Base-by-base conservation (phyloP, 371 early-diverging fungal species). In the Mortierella sp. region DNA sequence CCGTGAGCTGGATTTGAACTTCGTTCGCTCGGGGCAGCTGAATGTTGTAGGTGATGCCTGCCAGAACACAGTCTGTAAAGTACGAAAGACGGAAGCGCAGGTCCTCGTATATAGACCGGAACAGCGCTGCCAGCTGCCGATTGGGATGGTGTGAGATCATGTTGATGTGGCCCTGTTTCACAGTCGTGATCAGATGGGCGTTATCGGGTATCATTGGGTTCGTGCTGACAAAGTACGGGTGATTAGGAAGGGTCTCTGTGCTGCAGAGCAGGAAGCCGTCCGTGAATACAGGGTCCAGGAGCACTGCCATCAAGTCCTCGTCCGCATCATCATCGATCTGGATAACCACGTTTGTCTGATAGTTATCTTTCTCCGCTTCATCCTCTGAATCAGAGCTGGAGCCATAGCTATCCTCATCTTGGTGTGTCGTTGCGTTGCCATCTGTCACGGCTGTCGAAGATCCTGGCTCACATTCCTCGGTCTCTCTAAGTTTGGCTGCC, bases 241-340 rank as follows among this genome's bases (percentile, higher is more conserved):
- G 79, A 41, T 72, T 72, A 17, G 79, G 79, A 11, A 79, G 60
- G 2, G 72, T 72, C 42, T 79, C 79, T 5, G 79, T 79, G 52
- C 72, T 79, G 61, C 79, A 79, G 3, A 79, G 52, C 26, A 79
- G 62, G 41, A 87, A 86, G 1, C 78, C 83, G 9, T 83, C 81
- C 1, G 81, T 78, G 50, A 78, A 83, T 15, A 71, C 67, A 8
- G 84, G 82, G 32, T 84, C 84, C 14, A 83, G 58, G 19, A 87
- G 65, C 0, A 84, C 82, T 0, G 88, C 81, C 72, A 92, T 85
- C 51, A 92, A 64, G 53, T 92, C 92, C 64, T 90, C 91, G 68
- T 92, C 92, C 0, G 86, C 87, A 49, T 91, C 92, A 60, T 92
- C 92, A 56, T 91, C 92, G 59, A 92, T 89, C 76, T 91, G 91